Percentiles rank a stretch among this genome's conserved stretches.
phyloP scores from a whole-genome alignment of 2,329 filamentous ascomycete species.

The Mycosphaerella sp. region DNA sequence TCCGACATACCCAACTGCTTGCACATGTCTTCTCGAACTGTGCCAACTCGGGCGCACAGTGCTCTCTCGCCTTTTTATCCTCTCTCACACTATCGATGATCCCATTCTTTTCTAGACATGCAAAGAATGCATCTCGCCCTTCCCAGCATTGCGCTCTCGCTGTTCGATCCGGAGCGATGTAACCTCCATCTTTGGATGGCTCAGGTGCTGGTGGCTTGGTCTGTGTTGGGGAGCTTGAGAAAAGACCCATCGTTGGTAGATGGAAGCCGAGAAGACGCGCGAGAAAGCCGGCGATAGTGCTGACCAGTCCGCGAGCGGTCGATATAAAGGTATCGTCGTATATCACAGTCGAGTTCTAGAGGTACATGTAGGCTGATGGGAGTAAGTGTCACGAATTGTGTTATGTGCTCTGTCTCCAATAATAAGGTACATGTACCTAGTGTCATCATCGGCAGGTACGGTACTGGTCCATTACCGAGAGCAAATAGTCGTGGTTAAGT shows the following conservation, averaged over 20 bases:
- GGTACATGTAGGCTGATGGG: neutral
- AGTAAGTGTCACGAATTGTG: neutral
- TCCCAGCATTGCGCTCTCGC: constrained; percentile 85
- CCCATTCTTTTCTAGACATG: constrained; percentile 72
- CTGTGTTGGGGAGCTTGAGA: constrained; percentile 27
- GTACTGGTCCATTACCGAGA: neutral
- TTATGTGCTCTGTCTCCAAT: neutral
- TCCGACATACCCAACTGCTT: constrained; percentile 70
- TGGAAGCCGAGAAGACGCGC: neutral
- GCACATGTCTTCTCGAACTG: constrained; percentile 83
- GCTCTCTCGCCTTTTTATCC: constrained; percentile 48
- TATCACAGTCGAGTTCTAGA: too few species aligned
- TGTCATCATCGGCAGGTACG: neutral
- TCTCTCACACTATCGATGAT: constrained; percentile 68
- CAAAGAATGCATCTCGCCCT: constrained; percentile 79
- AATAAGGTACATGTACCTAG: too few species aligned
- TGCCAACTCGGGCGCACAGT: constrained; percentile 54
- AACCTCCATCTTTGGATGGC: constrained; percentile 50
- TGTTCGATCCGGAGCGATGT: constrained; percentile 74
- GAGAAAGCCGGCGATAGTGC: neutral
- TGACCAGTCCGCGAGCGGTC: too few species aligned
- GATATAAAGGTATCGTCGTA: too few species aligned
- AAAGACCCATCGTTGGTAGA: constrained; percentile 33
- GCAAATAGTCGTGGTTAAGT: neutral
- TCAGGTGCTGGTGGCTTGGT: constrained; percentile 26